Conservation (phyloP, 2,329 filamentous ascomycete species). For the Colletotrichum orbiculare region DNA sequence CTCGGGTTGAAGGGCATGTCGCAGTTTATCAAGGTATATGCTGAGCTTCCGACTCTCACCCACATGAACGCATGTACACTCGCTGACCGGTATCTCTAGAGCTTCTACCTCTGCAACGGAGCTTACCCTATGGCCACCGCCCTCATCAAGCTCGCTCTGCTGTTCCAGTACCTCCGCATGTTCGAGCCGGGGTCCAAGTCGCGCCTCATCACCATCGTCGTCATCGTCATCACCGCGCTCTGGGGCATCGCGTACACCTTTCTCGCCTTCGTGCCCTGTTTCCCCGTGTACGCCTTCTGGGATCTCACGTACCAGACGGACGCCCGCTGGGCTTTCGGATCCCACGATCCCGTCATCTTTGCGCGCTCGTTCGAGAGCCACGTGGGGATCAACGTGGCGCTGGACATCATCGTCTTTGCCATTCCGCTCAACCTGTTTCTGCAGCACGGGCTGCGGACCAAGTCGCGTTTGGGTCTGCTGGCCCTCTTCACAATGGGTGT, state of each 20-base stretch:
- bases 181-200: slow-evolving; percentile 34
- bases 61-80: not conserved
- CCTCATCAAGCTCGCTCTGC: slow-evolving; percentile 38
- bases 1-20: slow-evolving; percentile 20
- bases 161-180: slow-evolving; percentile 38
- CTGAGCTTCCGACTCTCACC: not conserved
- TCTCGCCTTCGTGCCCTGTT: slow-evolving; percentile 47
- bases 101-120: slow-evolving; percentile 37
- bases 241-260: slow-evolving; percentile 46
- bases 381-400: slow-evolving; percentile 44
- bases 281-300: slow-evolving; percentile 47
- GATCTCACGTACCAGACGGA: slow-evolving; percentile 31
- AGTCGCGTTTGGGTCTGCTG: slow-evolving; percentile 45
- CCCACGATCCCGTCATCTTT: slow-evolving; percentile 40
- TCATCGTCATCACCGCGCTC: slow-evolving; percentile 42
- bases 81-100: not conserved
- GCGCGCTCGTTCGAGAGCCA: slow-evolving; percentile 44
- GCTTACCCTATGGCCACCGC: slow-evolving; percentile 38
- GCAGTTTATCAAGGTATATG: slow-evolving; percentile 30
- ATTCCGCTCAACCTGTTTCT: slow-evolving; percentile 46
- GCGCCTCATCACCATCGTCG: slow-evolving; percentile 36
- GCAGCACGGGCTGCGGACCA: slow-evolving; percentile 39
- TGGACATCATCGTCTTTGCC: slow-evolving; percentile 46
- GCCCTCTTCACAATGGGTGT: slow-evolving; percentile 46
- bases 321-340: slow-evolving; percentile 45